A percentile compares a stretch with the other conserved stretches of the same genome.
Conservation (phyloP, 2,329 filamentous ascomycete genomes). For the Trichophyton benhamiae region DNA sequence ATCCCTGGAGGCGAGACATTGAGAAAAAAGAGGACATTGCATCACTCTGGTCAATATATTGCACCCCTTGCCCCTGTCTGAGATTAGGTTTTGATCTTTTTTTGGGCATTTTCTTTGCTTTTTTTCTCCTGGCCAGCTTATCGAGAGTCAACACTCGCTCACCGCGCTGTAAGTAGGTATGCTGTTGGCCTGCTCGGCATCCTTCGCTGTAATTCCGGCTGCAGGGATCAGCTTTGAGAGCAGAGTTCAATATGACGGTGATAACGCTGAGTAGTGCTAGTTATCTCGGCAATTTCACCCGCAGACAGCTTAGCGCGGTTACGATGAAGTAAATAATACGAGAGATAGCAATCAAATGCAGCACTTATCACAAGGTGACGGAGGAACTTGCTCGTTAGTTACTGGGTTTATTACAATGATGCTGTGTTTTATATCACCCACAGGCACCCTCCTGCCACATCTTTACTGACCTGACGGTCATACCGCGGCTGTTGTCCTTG, state of each 20-base stretch:
- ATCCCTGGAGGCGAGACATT: too few species aligned
- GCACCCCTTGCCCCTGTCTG: too few species aligned
- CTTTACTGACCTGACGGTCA: constrained; percentile 37
- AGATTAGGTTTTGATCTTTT: too few species aligned
- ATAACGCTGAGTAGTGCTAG: neutral
- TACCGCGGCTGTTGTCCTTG: constrained; percentile 30
- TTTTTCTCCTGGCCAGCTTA: too few species aligned
- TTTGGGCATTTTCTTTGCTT: too few species aligned
- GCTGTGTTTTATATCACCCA: constrained; percentile 8
- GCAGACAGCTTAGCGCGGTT: neutral
- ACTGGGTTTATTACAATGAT: neutral
- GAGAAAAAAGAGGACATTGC: too few species aligned
- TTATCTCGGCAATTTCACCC: neutral
- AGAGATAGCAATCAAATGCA: neutral
- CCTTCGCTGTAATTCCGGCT: neutral
- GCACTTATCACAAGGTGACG: neutral
- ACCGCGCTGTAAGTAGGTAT: neutral
- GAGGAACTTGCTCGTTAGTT: neutral
- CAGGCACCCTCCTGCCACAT: constrained; percentile 36
- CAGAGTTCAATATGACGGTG: neutral
- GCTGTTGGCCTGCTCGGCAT: neutral
- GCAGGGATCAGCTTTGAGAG: neutral
- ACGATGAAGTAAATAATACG: neutral
- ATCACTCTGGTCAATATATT: too few species aligned
- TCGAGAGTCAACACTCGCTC: too few species aligned